Conservation (phyloP, 2,329 filamentous ascomycete species). For the Colletotrichum chlorophyti region DNA sequence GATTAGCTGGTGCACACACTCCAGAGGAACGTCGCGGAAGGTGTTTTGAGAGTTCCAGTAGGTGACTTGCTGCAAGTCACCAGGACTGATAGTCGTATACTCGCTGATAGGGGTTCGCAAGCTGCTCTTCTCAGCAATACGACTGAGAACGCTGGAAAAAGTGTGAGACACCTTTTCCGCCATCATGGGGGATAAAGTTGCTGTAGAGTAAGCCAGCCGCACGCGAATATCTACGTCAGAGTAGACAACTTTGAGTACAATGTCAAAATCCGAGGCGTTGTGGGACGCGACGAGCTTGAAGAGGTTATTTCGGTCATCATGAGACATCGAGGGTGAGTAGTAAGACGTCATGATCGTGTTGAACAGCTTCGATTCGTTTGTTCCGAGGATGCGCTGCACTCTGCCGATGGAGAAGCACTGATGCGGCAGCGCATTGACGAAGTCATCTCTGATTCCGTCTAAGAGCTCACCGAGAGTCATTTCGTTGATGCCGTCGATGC, state of each 20-base stretch:
- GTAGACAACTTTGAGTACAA: constrained; percentile 9
- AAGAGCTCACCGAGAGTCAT: constrained; percentile 3
- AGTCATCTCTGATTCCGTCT: neutral
- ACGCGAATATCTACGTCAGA: constrained; percentile 5
- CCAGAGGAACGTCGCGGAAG: rapidly evolving
- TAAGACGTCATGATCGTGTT: constrained; percentile 27
- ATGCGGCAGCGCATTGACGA: constrained; percentile 16
- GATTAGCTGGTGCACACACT: constrained; percentile 33
- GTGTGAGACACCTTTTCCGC: constrained; percentile 2
- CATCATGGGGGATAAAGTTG: neutral
- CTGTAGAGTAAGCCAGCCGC: neutral
- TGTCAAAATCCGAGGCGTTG: constrained; percentile 17
- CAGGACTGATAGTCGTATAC: neutral
- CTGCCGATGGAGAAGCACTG: constrained; percentile 24
- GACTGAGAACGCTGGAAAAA: constrained; percentile 1
- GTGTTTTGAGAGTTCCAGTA: neutral
- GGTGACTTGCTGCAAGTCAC: neutral
- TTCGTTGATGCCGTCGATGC: neutral
- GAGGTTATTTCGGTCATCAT: neutral
- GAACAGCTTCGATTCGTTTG: constrained; percentile 17
- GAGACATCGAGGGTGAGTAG: neutral
- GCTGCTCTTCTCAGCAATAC: neutral
- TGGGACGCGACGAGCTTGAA: constrained; percentile 1
- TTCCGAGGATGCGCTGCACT: constrained; percentile 12
- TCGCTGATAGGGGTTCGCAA: neutral